phyloP scores from a whole-genome alignment of 2,329 filamentous ascomycete species.

The Metarhizium humberi region DNA sequence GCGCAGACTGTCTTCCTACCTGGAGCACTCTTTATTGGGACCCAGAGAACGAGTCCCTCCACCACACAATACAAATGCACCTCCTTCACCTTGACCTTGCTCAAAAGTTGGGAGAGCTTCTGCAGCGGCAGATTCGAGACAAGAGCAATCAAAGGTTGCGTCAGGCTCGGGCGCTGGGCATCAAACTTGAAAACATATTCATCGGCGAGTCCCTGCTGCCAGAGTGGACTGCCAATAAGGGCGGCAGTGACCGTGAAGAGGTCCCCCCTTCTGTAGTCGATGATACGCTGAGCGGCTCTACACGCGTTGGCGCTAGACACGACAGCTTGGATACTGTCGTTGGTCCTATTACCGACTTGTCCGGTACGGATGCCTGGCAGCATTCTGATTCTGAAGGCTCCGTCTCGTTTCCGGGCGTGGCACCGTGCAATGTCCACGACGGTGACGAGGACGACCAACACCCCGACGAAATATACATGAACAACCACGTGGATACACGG shows the following conservation, averaged over 20 bases:
- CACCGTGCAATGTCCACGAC: neutral
- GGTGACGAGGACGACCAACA: constrained; percentile 1
- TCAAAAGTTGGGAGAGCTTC: constrained; percentile 9
- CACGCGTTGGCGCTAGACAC: neutral
- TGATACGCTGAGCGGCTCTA: neutral
- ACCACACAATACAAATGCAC: constrained; percentile 15
- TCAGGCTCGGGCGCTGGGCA: constrained; percentile 13
- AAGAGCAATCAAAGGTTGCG: constrained; percentile 18
- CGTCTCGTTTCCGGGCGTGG: neutral
- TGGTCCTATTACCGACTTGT: neutral
- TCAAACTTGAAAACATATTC: constrained; percentile 12
- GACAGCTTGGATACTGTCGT: neutral
- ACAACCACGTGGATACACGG: constrained; percentile 12
- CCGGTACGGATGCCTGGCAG: neutral
- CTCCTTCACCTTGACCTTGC: constrained; percentile 12
- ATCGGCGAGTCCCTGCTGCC: constrained; percentile 20
- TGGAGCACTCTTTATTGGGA: constrained; percentile 19
- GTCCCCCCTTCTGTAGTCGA: neutral
- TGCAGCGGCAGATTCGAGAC: constrained; percentile 13
- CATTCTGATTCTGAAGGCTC: neutral
- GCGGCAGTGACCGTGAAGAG: neutral
- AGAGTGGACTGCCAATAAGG: constrained; percentile 13
- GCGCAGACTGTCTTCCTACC: constrained; percentile 18
- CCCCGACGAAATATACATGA: constrained; percentile 8
- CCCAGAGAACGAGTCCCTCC: constrained; percentile 13